phyloP scores from a whole-genome alignment of 768 basidiomycete genomes.

The Suillus subluteus region DNA sequence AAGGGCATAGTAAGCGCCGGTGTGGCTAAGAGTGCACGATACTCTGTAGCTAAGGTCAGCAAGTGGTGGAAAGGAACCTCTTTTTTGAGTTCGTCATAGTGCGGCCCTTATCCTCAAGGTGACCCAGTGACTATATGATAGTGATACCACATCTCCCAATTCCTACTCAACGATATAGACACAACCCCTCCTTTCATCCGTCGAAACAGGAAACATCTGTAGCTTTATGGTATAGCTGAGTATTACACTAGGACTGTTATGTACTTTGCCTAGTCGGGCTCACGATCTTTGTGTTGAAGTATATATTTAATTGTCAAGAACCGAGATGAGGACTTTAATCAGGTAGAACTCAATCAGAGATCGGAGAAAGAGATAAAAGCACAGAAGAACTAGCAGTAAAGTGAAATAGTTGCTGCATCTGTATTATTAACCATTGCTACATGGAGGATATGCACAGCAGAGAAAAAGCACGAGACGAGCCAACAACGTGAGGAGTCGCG shows the following conservation, averaged over 20 bases:
- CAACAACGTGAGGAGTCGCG: no score
- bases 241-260: conserved; percentile 2
- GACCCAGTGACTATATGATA: neutral
- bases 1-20: conserved; percentile 90
- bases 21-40: conserved; percentile 74
- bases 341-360: neutral
- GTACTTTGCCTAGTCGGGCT: conserved; percentile 1
- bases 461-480: no score
- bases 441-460: no score
- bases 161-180: conserved; percentile 2
- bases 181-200: neutral
- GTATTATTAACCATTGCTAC: no score
- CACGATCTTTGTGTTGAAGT: neutral
- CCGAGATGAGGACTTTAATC: neutral
- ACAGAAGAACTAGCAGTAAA: neutral
- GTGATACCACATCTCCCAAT: neutral
- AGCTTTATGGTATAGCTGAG: conserved; percentile 3
- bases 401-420: no score
- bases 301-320: neutral
- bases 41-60: conserved; percentile 72
- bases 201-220: neutral
- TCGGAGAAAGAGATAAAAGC: neutral
- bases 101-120: neutral
- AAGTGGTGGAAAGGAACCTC: conserved; percentile 74
- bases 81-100: conserved; percentile 15